Conservation (phyloP, 2,329 filamentous ascomycete species). For the Emergomyces orientalis region DNA sequence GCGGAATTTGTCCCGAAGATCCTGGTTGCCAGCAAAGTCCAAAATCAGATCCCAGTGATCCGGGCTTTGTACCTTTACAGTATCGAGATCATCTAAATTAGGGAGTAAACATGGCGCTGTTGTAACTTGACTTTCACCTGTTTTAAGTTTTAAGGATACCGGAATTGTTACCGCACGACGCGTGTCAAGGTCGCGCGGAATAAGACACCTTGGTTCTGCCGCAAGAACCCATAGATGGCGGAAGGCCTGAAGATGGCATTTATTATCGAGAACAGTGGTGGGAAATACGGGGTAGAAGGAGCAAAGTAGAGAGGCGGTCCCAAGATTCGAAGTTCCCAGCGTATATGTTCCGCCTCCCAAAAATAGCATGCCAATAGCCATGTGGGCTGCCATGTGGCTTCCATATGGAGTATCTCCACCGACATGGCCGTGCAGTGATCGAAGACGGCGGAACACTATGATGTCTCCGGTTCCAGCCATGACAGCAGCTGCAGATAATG, state of each 20-base stretch:
- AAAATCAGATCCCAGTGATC: slow-evolving; percentile 75
- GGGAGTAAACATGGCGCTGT: slow-evolving; percentile 50
- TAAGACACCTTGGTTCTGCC: slow-evolving; percentile 76
- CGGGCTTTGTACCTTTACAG: slow-evolving; percentile 36
- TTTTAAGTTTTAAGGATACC: slow-evolving; percentile 54
- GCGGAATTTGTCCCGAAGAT: slow-evolving; percentile 55
- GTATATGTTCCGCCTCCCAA: slow-evolving; percentile 87
- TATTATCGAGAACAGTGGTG: slow-evolving; percentile 80
- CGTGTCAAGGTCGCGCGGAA: slow-evolving; percentile 79
- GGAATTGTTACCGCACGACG: slow-evolving; percentile 67
- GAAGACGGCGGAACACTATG: slow-evolving; percentile 70
- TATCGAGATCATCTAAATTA: slow-evolving; percentile 31
- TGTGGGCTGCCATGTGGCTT: slow-evolving; percentile 83
- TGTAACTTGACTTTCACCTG: slow-evolving; percentile 28
- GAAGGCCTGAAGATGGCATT: slow-evolving; percentile 89
- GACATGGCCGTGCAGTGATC: slow-evolving; percentile 77
- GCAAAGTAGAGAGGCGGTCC: slow-evolving; percentile 74
- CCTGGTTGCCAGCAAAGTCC: slow-evolving; percentile 57
- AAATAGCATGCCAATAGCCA: slow-evolving; percentile 85
- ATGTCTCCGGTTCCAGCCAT: slow-evolving; percentile 96
- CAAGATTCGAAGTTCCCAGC: slow-evolving; percentile 78
- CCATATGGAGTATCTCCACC: slow-evolving; percentile 81
- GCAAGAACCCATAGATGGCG: slow-evolving; percentile 96
- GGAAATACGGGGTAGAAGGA: slow-evolving; percentile 94
- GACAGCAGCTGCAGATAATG: slow-evolving; percentile 71